These are phyloP conservation scores for Fusarium sp. DNA, from an alignment of 2,329 filamentous ascomycete species.

Conservation along the genomic window DNA sequence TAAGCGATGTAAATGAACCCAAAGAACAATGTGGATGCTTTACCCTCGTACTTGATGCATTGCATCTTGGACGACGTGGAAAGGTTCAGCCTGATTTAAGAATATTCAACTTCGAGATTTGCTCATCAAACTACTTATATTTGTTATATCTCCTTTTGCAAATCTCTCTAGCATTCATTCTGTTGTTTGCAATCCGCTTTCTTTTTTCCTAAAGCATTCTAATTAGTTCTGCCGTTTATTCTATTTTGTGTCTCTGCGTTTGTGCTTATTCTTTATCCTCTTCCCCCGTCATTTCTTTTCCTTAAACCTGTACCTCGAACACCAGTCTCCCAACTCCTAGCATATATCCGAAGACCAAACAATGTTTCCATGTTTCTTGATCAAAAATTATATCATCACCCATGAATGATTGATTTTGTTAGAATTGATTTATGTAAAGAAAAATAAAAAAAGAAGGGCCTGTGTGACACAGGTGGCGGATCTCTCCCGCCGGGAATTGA, in stretches of 20 bases:
- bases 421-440: neutral
- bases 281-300: neutral
- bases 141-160: neutral
- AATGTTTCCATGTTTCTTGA: neutral
- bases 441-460: neutral
- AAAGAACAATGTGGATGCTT: too few species aligned
- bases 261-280: neutral
- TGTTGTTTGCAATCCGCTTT: neutral
- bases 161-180: neutral
- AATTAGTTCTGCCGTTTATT: neutral
- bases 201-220: neutral
- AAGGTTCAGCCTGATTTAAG: neutral
- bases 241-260: neutral
- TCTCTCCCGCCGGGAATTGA: conserved; percentile 12
- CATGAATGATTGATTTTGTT: too few species aligned
- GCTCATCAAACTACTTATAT: neutral
- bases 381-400: neutral
- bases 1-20: too few species aligned
- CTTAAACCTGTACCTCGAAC: neutral
- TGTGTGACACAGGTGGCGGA: conserved; percentile 3
- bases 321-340: neutral
- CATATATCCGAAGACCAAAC: neutral
- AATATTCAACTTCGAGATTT: neutral
- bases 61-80: neutral
- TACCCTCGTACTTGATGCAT: too few species aligned